Base-by-base conservation (phyloP, 2,329 filamentous ascomycete genomes). In the Beauveria sp. region DNA sequence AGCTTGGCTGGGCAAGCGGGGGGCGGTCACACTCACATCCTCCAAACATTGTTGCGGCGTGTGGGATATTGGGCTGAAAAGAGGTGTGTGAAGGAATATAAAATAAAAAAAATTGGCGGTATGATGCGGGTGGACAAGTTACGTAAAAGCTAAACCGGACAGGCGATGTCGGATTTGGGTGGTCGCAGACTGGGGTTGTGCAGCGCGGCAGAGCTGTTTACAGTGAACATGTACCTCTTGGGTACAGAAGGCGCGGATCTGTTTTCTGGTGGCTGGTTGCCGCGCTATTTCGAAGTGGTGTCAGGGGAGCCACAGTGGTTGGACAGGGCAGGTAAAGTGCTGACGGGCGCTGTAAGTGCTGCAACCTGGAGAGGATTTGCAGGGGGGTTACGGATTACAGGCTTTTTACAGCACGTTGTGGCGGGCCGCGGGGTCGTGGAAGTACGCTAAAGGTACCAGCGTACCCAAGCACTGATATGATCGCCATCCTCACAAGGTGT, bases 11-110 rank as follows among this genome's bases (percentile, higher is more conserved):
- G 56, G 42, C 20, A n/a, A 62, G 14, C 16, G 49, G 58, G 45
- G 46, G 40, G 58, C 16, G 60, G 48, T 45, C 52, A 60, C 48
- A 76, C 80, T 68, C 75, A 84, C 82, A 70, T 69, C 69, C 69
- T 69, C 67, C 68, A 67, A 70, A 70, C 69, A 70, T 70, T 52
- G 55, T 63, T 60, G 61, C 59, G 59, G 42, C 50, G 50, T 24
- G 24, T 26, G 16, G 20, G 42, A 51, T 18, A 38, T 59, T 4
- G 46, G 46, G 40, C 46, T 42, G 31, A 18, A 40, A 22, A 48
- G 18, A 28, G 56, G 46, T 52, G 34, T 24, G 40, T 16, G 6
- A 20, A 52, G 18, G 34, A 26, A 43, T 20, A 24, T 52, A 40
- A 42, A 31, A 26, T 8, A 45, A 53, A 38, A 56, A 46, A 57